A percentile compares a stretch with the other conserved stretches of the same genome.
Evolutionary conservation across 306 rosid species (phyloP).

Genomic region (Pueraria montana): DNA sequence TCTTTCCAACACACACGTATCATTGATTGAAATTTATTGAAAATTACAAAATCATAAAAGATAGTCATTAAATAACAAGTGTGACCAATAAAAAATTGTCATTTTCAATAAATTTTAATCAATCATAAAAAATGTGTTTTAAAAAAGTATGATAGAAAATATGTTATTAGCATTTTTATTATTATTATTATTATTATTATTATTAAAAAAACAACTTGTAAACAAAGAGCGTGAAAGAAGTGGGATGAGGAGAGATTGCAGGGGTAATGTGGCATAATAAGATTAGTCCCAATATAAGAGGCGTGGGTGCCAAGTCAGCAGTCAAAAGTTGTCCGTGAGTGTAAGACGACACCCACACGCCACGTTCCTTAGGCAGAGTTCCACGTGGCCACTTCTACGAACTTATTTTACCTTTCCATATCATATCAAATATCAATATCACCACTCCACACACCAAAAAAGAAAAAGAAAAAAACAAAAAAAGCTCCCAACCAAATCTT

Average conservation of each 20-base stretch:
- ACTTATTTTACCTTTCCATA: neutral
- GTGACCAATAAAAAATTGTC: too few species aligned
- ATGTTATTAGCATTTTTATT: too few species aligned
- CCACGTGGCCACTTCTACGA: slow-evolving; percentile 49
- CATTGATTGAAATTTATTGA: too few species aligned
- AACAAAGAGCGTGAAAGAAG: too few species aligned
- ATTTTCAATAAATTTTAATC: too few species aligned
- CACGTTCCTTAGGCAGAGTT: slow-evolving; percentile 45
- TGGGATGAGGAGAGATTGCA: neutral
- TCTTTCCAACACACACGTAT: too few species aligned
- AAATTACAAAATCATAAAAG: too few species aligned
- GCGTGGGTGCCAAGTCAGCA: slow-evolving; percentile 53
- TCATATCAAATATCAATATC: neutral
- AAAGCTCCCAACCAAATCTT: slow-evolving; percentile 16
- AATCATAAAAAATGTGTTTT: too few species aligned
- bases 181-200: too few species aligned
- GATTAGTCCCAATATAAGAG: neutral
- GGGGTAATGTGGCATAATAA: neutral
- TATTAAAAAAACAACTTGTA: too few species aligned
- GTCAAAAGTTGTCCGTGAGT: slow-evolving; percentile 44
- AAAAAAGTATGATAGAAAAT: too few species aligned
- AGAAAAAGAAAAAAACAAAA: neutral
- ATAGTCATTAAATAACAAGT: too few species aligned
- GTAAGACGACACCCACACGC: slow-evolving; percentile 58
- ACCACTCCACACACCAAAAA: neutral